A percentile compares a stretch with the other conserved stretches of the same genome.
These are phyloP conservation scores for Plasmodium inui DNA, from an alignment of 169 alveolate genomes.

Conservation along the genomic window DNA sequence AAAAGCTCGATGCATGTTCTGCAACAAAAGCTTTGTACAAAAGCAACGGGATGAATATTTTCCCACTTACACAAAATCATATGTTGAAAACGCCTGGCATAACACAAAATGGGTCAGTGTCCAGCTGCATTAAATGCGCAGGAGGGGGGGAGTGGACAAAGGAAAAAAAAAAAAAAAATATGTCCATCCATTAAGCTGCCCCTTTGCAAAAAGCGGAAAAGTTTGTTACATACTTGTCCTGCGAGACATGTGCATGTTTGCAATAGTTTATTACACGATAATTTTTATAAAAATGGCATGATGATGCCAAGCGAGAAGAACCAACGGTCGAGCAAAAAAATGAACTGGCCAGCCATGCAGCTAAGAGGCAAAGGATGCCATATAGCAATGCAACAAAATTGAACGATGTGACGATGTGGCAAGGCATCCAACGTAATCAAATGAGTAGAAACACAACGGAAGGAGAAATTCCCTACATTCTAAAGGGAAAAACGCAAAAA, in stretches of 20 bases:
- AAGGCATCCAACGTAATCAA: not conserved
- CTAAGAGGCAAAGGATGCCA: not conserved
- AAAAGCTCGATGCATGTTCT: not conserved
- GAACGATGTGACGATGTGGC: not conserved
- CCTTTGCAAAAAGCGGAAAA: not conserved
- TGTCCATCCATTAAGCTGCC: not conserved
- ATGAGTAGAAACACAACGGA: not conserved
- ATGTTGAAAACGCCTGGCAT: not conserved
- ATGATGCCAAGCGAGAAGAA: not conserved
- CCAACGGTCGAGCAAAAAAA: not conserved
- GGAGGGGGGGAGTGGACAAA: not conserved
- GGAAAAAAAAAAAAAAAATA: not conserved
- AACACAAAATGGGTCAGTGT: not conserved
- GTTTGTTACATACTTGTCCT: not conserved
- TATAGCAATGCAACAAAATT: not conserved
- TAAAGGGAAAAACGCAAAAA: constrained; percentile 1
- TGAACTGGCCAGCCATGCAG: not conserved
- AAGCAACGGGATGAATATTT: not conserved
- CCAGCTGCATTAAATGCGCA: not conserved
- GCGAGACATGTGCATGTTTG: not conserved
- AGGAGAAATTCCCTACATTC: not conserved
- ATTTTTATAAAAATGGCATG: not conserved
- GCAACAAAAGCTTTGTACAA: not conserved
- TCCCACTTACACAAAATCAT: not conserved
- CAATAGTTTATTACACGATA: not conserved